Base-by-base conservation (phyloP, 257 asterid species). In the Solanum etuberosum region DNA sequence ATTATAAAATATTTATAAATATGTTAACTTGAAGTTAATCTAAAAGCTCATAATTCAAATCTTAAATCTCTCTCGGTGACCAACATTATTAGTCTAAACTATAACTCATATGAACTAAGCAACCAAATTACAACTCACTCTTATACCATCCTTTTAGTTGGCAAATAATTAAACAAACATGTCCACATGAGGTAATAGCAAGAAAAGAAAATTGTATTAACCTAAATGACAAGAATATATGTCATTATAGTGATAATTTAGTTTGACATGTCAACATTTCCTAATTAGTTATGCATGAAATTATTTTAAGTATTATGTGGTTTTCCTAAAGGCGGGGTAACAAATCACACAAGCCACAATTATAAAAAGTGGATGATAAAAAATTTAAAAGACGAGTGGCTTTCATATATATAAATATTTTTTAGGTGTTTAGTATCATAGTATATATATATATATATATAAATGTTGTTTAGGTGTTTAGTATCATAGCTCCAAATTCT, bases 61-160 rank as follows among this genome's bases (percentile, higher is more conserved):
- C 1, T 6, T 13, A 0, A 13, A 27, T 67, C 0, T 2, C 8
- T 0, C 16, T 63, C 8, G 1, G 2, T 23, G 1, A 4, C 3
- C 12, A 57, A 21, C 27, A 29, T 67, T 1, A 67, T 67, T 14
- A 29, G 37, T 65, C 4, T 51, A 5, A 27, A 29, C 74, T 29
- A 70, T 70, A 29, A 71, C 46, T 71, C 43, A 32, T 18, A 20
- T 34, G 46, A 71, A 34, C 15, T 32, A 71, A 71, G 43, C 46
- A 71, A 34, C 27, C 25, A 71, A 32, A 71, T 34, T 71, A 18
- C 80, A 71, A 18, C 16, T 71, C 78, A 71, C 80, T 34, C 27
- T 31, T 71, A 9, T 71, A 32, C 16, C 2, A 20, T 18, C 15
- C 8, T 72, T 71, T 34, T 34, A 72, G 80, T 72, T 20, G 80